phyloP scores from a whole-genome alignment of 176 grass and related monocot species.

The Puccinellia tenuiflora region DNA sequence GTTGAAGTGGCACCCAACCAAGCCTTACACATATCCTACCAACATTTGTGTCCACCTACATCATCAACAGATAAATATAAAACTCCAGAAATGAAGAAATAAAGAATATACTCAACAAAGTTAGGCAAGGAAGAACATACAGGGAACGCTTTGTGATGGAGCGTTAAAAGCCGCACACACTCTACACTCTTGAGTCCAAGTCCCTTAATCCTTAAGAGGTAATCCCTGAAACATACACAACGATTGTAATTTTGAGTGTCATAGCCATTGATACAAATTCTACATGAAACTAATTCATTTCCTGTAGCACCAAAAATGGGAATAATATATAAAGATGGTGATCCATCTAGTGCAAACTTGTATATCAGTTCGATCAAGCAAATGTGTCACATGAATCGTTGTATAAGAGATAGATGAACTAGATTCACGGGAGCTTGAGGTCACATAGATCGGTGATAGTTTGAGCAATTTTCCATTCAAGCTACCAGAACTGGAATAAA shows the following conservation, averaged over 20 bases:
- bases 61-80: slow-evolving; percentile 14
- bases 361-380: neutral
- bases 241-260: neutral
- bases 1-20: slow-evolving; percentile 91
- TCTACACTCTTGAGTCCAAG: slow-evolving; percentile 91
- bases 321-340: neutral
- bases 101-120: neutral
- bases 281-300: neutral
- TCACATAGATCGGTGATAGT: too few relatives aligned
- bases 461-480: too few relatives aligned
- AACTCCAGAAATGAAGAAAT: neutral
- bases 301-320: neutral
- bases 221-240: slow-evolving; percentile 55
- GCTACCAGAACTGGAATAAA: too few relatives aligned
- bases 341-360: neutral
- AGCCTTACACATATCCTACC: slow-evolving; percentile 88
- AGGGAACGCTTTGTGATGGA: slow-evolving; percentile 88
- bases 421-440: too few relatives aligned
- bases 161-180: slow-evolving; percentile 77
- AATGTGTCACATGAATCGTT: neutral
- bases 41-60: slow-evolving; percentile 92
- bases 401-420: neutral
- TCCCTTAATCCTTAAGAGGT: slow-evolving; percentile 80
- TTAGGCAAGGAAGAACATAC: slow-evolving; percentile 33
- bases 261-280: neutral